Base-by-base conservation (phyloP, 768 basidiomycete genomes). In the Lactarius trivialis region DNA sequence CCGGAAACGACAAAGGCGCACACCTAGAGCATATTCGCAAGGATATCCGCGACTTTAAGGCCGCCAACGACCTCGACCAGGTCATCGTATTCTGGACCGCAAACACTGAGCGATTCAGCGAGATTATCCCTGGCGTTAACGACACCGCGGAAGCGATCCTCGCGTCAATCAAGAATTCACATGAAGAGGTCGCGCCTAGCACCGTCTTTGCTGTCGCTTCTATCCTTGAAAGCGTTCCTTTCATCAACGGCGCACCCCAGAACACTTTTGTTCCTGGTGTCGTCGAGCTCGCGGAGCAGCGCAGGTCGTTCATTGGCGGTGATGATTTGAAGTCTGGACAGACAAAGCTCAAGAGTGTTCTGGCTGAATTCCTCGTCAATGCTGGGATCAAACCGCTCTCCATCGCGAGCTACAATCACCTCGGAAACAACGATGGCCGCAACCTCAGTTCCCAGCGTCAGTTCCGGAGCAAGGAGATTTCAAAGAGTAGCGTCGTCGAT, bases 301-400 rank as follows among this genome's bases (percentile, higher is more conserved):
- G 89, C 69, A 79, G 86, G 70, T 87, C 91, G 7, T 98, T 98
- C 81, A 97, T 99, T 69, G 96, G 92, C 51, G 95, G 96, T 37
- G 96, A 98, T 71, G 96, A 98, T 72, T 87, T 98, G 76, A 98
- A 98, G 82, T 93, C 91, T 7, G 95, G 96, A 8, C 95, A 98
- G 81, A 96, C 95, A 53, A 93, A 94, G 77, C 86, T 98, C 77
- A 98, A 99, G 81, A 89, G 86, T 32, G 96, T 98, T 58, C 81
- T 98, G 58, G 94, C 94, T 58, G 96, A 99, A 79, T 98, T 97
- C 85, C 85, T 98, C 68, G 96, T 98, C 73, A 97, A 97, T 73
- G 94, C 95, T 2, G 95, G 95, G 63, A 98, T 98, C 81, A 97
- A 97, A 79, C 95, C 95, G 30, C 84, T 95, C 72, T 91, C 91